A percentile compares a stretch with the other conserved stretches of the same genome.
phyloP scores from a whole-genome alignment of 805 yeast genomes.

The Geotrichum ghanense region DNA sequence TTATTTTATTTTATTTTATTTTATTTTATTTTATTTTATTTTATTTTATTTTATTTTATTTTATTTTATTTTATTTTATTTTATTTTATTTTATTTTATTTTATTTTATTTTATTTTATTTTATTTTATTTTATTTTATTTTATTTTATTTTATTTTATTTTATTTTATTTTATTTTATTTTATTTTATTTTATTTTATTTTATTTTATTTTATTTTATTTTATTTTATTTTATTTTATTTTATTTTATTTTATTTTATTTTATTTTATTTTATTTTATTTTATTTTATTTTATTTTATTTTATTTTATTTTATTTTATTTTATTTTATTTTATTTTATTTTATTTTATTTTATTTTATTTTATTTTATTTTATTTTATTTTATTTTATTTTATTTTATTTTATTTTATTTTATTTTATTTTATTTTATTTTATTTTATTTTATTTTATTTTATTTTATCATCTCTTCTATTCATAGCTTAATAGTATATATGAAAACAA shows the following conservation, averaged over 20 bases:
- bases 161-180: no score
- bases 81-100: no score
- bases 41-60: no score
- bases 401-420: neutral
- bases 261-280: neutral
- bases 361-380: neutral
- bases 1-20: no score
- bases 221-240: neutral
- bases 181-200: no score
- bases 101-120: no score
- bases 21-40: no score
- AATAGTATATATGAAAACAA: no score
- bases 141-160: no score
- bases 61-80: no score
- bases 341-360: constrained; percentile 2
- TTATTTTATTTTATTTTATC: constrained; percentile 1
- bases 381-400: constrained; percentile 1
- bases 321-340: neutral
- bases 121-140: no score
- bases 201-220: no score
- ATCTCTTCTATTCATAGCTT: neutral
- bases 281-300: neutral
- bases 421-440: constrained; percentile 2
- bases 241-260: constrained; percentile 1
- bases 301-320: neutral